Evolutionary conservation across 1,284 basidiomycete species (phyloP), one percentile per base, ranked within the genome.

Genomic region (Cryptococcus hybrid): DNA sequence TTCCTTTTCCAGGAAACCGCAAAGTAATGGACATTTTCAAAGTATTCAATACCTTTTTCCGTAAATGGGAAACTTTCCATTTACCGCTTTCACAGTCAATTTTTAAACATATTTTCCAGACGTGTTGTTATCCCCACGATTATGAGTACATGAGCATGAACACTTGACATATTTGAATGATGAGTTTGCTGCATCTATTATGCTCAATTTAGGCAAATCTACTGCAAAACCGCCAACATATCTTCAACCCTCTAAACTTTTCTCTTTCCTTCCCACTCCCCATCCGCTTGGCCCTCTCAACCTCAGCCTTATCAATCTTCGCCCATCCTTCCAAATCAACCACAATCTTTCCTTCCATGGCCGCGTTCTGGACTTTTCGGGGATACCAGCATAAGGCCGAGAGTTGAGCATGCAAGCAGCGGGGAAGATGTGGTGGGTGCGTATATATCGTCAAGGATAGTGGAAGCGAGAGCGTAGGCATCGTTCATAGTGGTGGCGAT

Each of bases 401-500:
- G 40, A 39, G 12, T 38, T 38, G 11, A 44, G 36, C 7, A 42
- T 30, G n/a, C 47, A 53, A 7, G 51, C 51, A 35, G 45, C n/a
- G 11, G 61, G 7, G 59, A 46, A 6, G 53, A 44, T 18, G 37
- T 15, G 3, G 61, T 15, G 4, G 59, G 36, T 3, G 48, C 43
- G 47, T 62, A 64, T 37, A 73, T 67, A 54, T 78, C 76, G 12
- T 61, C 59, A 1, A 78, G 50, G 36, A 78, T 57, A 12, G 56
- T 30, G 42, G 66, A 59, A 35, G 73, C 62, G 63, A 78, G 64
- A 62, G 75, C 80, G 70, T 93, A 93, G 13, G 95, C 91, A 74
- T 97, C 85, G 76, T 92, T 86, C 92, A 99, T 94, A 30, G 96
- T 98, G 13, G 87, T 84, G 0, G 92, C 94, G 48, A 99, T 84